Base-by-base conservation (phyloP, 495 filamentous ascomycete genomes). In the Penicillium crystallinum region DNA sequence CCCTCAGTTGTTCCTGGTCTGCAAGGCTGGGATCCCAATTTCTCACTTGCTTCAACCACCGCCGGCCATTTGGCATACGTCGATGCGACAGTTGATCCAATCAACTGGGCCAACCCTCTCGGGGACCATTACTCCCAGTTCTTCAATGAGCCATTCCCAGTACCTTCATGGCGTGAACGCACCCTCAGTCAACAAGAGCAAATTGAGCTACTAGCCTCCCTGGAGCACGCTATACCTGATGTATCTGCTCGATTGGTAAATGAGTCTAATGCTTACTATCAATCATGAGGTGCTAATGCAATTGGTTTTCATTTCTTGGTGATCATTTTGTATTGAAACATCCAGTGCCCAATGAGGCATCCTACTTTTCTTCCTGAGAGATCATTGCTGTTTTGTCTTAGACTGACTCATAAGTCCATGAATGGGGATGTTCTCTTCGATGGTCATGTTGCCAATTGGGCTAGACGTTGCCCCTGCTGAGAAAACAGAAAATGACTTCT, bases 131-230 rank as follows among this genome's bases (percentile, higher is more conserved):
- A 77, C 46, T 79, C 75, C 17, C 74, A 77, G 46, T 79, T 78
- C 51, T 71, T 76, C 43, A 67, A 73, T 31, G 74, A 74, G 39
- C 67, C 74, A 6, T 74, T 69, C 46, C 63, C 76, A 34, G 27
- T 71, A 41, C 63, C 66, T 56, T 52, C 75, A 25, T 70, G 77
- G 63, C 73, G 84, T 9, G 76, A 81, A 36, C 80, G 82, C 37
- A 87, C 84, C 35, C 68, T 90, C 46, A 86, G 79, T 39, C 82
- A 86, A 47, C 77, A 86, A 59, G 83, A 88, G 63, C 86, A 89
- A 65, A 66, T 82, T 36, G 83, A 89, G 69, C 67, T 90, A 45
- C 83, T 88, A 82, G 74, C 78, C 27, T 77, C 80, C 33, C 65
- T 88, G 21, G 84, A 86, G 56, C 76, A 79, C 27, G 74, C 86